Percentiles rank a stretch among this genome's conserved stretches.
These are phyloP conservation scores for Colletotrichum chlorophyti DNA, from an alignment of 2,329 filamentous ascomycete species.

Conservation along the genomic window DNA sequence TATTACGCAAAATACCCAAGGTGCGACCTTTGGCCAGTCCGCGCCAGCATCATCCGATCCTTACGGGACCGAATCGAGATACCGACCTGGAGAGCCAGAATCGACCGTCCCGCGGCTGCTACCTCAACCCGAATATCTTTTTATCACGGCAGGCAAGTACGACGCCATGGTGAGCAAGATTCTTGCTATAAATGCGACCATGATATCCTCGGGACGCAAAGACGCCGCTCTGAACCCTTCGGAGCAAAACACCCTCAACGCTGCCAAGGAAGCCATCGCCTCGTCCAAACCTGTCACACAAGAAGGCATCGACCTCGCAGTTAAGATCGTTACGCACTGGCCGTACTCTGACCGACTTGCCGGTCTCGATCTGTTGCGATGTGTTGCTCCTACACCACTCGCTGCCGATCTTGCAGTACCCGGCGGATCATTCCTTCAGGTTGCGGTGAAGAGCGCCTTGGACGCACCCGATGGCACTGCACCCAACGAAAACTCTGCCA, in stretches of 20 bases:
- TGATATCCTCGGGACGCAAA: constrained; percentile 75
- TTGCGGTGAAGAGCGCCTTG: constrained; percentile 48
- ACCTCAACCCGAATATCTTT: constrained; percentile 81
- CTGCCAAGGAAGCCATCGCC: constrained; percentile 70
- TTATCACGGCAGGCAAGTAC: constrained; percentile 77
- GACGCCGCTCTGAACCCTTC: constrained; percentile 75
- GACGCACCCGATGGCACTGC: constrained; percentile 57
- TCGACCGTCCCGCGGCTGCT: constrained; percentile 68
- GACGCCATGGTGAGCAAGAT: constrained; percentile 80
- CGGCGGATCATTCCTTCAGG: constrained; percentile 65
- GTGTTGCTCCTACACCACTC: constrained; percentile 73
- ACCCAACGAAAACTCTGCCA: constrained; percentile 79
- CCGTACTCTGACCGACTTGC: constrained; percentile 81
- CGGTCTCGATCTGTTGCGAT: constrained; percentile 85
- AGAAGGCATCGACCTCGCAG: constrained; percentile 66
- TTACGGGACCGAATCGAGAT: constrained; percentile 79
- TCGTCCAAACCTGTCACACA: constrained; percentile 55
- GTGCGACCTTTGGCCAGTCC: constrained; percentile 77
- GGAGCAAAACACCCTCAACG: constrained; percentile 69
- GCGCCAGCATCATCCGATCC: constrained; percentile 67
- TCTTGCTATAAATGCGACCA: constrained; percentile 73
- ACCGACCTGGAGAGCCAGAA: constrained; percentile 80
- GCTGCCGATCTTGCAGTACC: constrained; percentile 67
- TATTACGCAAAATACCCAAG: constrained; percentile 88
- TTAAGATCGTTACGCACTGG: constrained; percentile 81